A percentile compares a stretch with the other conserved stretches of the same genome.
Conservation (phyloP, 257 asterid genomes). For the Jaltomata sinuosa region DNA sequence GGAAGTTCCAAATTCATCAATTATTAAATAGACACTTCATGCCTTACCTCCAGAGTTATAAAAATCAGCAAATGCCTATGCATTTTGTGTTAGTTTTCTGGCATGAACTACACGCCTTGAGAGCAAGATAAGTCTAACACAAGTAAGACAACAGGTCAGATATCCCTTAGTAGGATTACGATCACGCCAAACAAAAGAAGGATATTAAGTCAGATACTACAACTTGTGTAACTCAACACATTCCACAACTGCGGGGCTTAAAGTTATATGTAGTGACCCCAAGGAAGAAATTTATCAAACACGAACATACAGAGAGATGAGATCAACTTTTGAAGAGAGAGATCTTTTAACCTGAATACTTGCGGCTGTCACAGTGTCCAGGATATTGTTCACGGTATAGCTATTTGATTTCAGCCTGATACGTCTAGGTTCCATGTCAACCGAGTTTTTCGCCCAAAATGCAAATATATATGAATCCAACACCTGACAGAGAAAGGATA, state of each 20-base stretch:
- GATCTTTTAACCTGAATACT: constrained; percentile 67
- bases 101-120: background rate
- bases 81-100: background rate
- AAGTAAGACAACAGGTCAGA: background rate
- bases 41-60: background rate
- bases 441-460: constrained; percentile 70
- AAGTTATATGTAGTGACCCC: background rate
- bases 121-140: background rate
- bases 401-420: constrained; percentile 76
- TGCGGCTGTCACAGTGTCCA: constrained; percentile 87
- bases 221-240: background rate
- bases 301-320: background rate
- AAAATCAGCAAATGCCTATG: background rate
- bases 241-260: background rate
- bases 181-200: background rate
- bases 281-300: background rate
- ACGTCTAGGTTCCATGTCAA: constrained; percentile 67
- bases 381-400: constrained; percentile 70
- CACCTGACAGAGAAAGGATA: constrained; percentile 32
- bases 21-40: background rate
- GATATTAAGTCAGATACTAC: background rate
- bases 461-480: constrained; percentile 79
- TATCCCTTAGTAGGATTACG: background rate
- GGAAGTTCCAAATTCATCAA: background rate
- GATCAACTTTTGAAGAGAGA: background rate